Conservation (phyloP, 192 early-diverging fungal genomes). For the Cladochytrium replicatum region DNA sequence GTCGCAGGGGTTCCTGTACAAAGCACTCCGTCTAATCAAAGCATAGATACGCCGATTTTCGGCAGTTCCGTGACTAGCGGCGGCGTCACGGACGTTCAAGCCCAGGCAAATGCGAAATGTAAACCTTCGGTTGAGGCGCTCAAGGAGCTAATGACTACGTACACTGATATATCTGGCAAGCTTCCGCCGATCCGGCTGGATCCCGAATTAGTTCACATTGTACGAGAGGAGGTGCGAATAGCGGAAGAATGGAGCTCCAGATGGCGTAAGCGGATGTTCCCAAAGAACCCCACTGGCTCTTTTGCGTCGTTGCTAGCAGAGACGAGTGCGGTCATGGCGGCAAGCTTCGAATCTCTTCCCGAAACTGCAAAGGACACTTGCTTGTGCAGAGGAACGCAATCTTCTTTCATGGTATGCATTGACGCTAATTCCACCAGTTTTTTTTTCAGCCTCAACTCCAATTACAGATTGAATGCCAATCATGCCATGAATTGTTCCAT, state of each 20-base stretch:
- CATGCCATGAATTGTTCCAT: conserved; percentile 30
- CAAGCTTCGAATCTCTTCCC: not conserved
- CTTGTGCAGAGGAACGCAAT: conserved; percentile 14
- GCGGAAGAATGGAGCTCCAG: conserved; percentile 16
- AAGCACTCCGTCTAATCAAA: too few relatives aligned
- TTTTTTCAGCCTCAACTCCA: not conserved
- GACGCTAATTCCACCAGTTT: not conserved
- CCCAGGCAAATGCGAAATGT: too few relatives aligned
- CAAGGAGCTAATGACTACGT: too few relatives aligned
- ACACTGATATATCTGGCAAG: too few relatives aligned
- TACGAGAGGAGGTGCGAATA: conserved; percentile 15
- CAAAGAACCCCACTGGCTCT: conserved; percentile 2
- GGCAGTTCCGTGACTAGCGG: too few relatives aligned
- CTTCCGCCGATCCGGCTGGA: too few relatives aligned
- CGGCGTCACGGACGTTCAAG: too few relatives aligned
- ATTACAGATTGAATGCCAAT: conserved; percentile 23
- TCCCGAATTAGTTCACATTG: too few relatives aligned
- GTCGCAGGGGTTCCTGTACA: too few relatives aligned
- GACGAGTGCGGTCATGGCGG: conserved; percentile 4
- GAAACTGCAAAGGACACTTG: conserved; percentile 7
- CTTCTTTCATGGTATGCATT: conserved; percentile 20
- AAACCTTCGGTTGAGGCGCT: too few relatives aligned
- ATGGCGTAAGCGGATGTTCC: conserved; percentile 6
- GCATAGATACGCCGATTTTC: too few relatives aligned
- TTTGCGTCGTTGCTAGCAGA: too few relatives aligned